Percentiles rank a stretch among this genome's conserved stretches.
Evolutionary conservation across 805 yeast genomes (phyloP).

Genomic region (Pichia kluyveri): DNA sequence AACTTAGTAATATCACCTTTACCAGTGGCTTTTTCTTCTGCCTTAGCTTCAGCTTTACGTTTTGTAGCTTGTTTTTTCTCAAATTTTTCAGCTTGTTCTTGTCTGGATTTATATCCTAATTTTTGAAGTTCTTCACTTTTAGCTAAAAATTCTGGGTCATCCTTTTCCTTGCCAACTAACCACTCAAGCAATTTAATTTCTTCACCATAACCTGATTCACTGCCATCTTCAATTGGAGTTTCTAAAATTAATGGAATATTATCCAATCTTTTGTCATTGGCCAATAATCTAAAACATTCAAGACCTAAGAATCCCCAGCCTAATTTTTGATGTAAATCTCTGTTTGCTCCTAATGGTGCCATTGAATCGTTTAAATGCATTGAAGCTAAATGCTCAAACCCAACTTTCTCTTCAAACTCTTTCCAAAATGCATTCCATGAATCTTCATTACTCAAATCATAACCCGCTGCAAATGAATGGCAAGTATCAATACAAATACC

Average conservation of each 20-base stretch:
- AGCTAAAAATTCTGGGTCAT: constrained; percentile 45
- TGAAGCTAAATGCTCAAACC: constrained; percentile 65
- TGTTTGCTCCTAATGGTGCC: constrained; percentile 82
- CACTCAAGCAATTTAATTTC: constrained; percentile 80
- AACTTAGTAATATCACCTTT: constrained; percentile 17
- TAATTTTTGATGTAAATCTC: constrained; percentile 84
- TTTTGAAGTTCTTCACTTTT: constrained; percentile 42
- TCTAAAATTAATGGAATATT: constrained; percentile 77
- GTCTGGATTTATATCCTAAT: constrained; percentile 61
- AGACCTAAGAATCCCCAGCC: constrained; percentile 88
- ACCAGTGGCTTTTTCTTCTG: constrained; percentile 11
- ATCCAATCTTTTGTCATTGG: constrained; percentile 55
- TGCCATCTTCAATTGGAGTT: constrained; percentile 62
- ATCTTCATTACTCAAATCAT: constrained; percentile 61
- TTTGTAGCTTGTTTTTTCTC: constrained; percentile 39
- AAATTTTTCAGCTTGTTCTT: constrained; percentile 56
- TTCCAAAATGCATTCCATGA: constrained; percentile 62
- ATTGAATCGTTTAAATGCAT: constrained; percentile 92
- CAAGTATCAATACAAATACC: constrained; percentile 97
- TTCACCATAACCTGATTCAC: constrained; percentile 61
- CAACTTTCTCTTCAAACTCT: constrained; percentile 65
- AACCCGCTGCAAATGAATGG: constrained; percentile 95
- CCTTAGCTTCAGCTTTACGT: constrained; percentile 14
- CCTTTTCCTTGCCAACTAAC: constrained; percentile 49
- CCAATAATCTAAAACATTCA: constrained; percentile 71